Evolutionary conservation across 441 rosid genomes (phyloP).

Genomic region (Gossypium gossypioides): DNA sequence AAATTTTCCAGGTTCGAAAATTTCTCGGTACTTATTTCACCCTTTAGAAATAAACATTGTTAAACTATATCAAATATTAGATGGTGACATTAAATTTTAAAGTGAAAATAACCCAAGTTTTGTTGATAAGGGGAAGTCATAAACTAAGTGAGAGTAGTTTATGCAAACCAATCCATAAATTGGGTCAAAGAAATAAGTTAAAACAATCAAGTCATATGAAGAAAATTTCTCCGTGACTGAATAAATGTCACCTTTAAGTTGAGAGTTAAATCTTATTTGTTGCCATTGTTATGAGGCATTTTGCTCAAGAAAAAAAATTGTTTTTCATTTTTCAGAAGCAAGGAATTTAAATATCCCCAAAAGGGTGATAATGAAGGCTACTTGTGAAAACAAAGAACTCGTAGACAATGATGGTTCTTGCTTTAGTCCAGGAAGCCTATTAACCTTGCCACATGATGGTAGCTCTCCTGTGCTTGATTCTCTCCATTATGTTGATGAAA

Average conservation of each 20-base stretch:
- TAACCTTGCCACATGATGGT: conserved; percentile 61
- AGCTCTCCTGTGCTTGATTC: conserved; percentile 53
- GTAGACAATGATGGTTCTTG: conserved; percentile 52
- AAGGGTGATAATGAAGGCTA: conserved; percentile 41
- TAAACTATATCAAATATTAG: conserved; percentile 5
- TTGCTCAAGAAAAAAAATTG: not conserved
- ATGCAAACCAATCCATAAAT: not conserved
- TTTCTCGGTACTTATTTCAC: conserved; percentile 8
- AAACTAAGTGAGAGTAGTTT: not conserved
- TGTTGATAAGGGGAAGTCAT: not conserved
- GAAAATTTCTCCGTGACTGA: not conserved
- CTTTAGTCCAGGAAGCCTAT: conserved; percentile 67
- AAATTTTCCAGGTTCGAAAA: conserved; percentile 38
- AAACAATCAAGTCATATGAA: not conserved
- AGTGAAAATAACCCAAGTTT: not conserved
- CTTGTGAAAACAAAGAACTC: conserved; percentile 47
- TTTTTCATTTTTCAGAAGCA: conserved; percentile 33
- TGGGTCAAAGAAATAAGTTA: not conserved
- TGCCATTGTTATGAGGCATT: not conserved
- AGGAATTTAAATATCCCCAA: conserved; percentile 58
- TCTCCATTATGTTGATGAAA: conserved; percentile 43
- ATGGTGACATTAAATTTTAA: conserved; percentile 5
- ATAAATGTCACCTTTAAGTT: not conserved
- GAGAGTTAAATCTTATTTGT: not conserved
- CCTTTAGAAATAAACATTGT: not conserved